A percentile compares a stretch with the other conserved stretches of the same genome.
Evolutionary conservation across 306 rosid genomes (phyloP).

Genomic region (Psophocarpus tetragonolobus): DNA sequence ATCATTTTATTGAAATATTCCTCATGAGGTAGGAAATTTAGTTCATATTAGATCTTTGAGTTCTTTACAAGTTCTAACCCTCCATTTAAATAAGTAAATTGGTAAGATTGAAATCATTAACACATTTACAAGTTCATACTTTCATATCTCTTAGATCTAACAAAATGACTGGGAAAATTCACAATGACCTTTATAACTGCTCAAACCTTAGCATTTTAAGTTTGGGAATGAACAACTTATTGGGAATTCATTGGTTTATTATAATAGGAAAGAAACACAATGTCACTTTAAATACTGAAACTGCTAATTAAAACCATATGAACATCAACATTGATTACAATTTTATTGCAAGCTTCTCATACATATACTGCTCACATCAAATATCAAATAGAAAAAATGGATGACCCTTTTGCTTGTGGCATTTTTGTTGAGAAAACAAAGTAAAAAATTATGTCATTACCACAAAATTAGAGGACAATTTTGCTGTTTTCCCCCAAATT

Average conservation of each 20-base stretch:
- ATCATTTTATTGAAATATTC: constrained; percentile 60
- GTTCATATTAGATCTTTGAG: constrained; percentile 61
- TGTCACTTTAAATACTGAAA: not conserved
- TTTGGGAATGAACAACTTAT: constrained; percentile 54
- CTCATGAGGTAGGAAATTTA: constrained; percentile 67
- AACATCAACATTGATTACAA: not conserved
- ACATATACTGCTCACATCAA: not conserved
- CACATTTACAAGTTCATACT: constrained; percentile 59
- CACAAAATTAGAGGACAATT: constrained; percentile 27
- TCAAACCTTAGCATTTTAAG: constrained; percentile 55
- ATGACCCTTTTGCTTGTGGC: not conserved
- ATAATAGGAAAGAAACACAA: not conserved
- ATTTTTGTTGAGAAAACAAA: constrained; percentile 1
- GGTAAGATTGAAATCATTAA: constrained; percentile 67
- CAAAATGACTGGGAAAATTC: constrained; percentile 73
- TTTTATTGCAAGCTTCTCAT: not conserved
- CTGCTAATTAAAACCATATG: no score
- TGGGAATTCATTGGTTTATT: constrained; percentile 1
- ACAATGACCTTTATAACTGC: constrained; percentile 75
- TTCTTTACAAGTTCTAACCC: constrained; percentile 60
- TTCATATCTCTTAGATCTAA: constrained; percentile 49
- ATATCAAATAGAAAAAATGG: not conserved
- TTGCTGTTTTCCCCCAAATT: constrained; percentile 18
- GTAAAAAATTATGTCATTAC: not conserved
- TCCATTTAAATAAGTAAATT: constrained; percentile 62